Conservation (phyloP, 495 filamentous ascomycete genomes). For the Aspergillus asperescens region DNA sequence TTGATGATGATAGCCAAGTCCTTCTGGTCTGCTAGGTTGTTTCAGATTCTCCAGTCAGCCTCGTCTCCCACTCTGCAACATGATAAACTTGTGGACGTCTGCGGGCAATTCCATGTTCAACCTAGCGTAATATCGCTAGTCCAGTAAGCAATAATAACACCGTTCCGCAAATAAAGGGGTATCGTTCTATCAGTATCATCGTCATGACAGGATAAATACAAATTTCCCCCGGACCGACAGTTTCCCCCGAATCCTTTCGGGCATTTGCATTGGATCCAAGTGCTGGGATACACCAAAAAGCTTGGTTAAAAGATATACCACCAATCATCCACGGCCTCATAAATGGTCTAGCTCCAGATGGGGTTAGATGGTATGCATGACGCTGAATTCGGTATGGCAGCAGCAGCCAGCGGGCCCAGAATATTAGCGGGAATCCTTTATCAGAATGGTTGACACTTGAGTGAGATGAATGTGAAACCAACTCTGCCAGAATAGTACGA, state of each 20-base stretch:
- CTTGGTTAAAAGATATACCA: constrained; percentile 5
- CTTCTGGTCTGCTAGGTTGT: no score
- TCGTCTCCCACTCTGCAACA: no score
- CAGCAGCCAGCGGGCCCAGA: no score
- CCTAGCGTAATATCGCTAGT: not conserved
- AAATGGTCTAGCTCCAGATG: not conserved
- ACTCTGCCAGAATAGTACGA: no score
- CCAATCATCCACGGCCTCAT: not conserved
- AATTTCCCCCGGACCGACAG: no score
- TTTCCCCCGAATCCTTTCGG: not conserved
- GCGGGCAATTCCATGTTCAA: constrained; percentile 6
- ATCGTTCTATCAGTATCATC: no score
- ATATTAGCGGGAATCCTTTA: constrained; percentile 1
- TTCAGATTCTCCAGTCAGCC: no score
- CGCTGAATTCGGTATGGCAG: constrained; percentile 9
- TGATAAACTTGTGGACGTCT: not conserved
- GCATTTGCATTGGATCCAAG: not conserved
- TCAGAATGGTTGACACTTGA: no score
- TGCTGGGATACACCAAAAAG: constrained; percentile 12
- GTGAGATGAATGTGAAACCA: no score
- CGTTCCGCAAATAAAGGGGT: not conserved
- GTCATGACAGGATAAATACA: no score
- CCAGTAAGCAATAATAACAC: not conserved
- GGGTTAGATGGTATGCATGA: not conserved
- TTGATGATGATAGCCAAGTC: no score